phyloP scores from a whole-genome alignment of 352 stramenopile species.

The Pythium aristosporum region DNA sequence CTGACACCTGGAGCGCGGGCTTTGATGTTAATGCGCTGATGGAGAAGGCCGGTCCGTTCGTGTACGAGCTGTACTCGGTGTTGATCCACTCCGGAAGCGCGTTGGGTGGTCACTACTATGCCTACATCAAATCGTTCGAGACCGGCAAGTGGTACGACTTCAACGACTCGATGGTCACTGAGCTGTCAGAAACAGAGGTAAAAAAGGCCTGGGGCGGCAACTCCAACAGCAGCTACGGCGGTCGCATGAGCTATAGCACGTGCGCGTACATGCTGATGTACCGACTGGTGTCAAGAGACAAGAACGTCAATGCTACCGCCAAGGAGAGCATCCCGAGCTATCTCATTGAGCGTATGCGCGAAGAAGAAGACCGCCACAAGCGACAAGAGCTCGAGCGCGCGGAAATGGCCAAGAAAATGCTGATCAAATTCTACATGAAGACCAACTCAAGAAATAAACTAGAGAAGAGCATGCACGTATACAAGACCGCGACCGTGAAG shows the following conservation, averaged over 20 bases:
- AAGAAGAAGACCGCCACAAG: conserved; percentile 62
- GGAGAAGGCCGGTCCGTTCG: conserved; percentile 56
- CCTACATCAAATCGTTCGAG: conserved; percentile 91
- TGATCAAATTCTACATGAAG: conserved; percentile 82
- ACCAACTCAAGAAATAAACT: conserved; percentile 59
- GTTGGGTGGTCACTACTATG: conserved; percentile 92
- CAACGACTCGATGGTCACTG: conserved; percentile 81
- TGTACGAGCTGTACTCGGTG: conserved; percentile 93
- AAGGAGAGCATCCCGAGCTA: conserved; percentile 65
- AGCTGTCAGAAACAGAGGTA: conserved; percentile 73
- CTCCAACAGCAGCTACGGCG: conserved; percentile 34
- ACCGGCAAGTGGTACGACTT: conserved; percentile 87
- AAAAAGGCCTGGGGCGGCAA: conserved; percentile 73
- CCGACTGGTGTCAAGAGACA: conserved; percentile 60
- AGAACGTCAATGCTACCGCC: conserved; percentile 65
- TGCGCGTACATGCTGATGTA: conserved; percentile 94
- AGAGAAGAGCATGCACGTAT: conserved; percentile 70
- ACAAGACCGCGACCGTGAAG: conserved; percentile 68
- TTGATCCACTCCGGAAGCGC: conserved; percentile 93
- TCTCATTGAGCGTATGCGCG: conserved; percentile 60
- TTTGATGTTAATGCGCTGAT: conserved; percentile 73
- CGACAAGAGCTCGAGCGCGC: conserved; percentile 60
- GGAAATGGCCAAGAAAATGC: conserved; percentile 74
- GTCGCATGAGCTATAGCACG: conserved; percentile 57
- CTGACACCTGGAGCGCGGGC: conserved; percentile 66